Base-by-base conservation (phyloP, 2,329 filamentous ascomycete genomes). In the Ceratocystis alfenasii region DNA sequence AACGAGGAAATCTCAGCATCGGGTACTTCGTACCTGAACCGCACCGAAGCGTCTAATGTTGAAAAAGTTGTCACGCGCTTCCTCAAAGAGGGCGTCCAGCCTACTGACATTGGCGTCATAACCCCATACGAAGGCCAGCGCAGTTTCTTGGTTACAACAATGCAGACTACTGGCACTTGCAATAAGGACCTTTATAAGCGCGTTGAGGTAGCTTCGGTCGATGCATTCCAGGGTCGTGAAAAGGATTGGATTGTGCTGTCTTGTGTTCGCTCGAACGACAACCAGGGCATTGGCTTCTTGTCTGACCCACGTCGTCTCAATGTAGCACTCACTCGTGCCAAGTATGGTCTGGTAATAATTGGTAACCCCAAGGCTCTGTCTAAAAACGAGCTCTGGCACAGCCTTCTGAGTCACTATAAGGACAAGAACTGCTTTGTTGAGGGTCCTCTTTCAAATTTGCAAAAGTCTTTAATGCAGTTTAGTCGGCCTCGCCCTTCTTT, bases 161-260 rank as follows among this genome's bases (percentile, higher is more conserved):
- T 99, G 93, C 94, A 99, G 77, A 91, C 93, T 69, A 94, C 89
- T 12, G 94, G 94, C 64, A 95, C 90, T 0, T 96, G 95, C 80
- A 96, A 95, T 79, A 99, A 99, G 78, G 94, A 99, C 74, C 85
- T 88, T 72, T 99, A 99, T 81, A 97, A 97, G 78, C 93, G 97
- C 73, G 93, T 99, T 28, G 94, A 99, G 75, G 94, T 99, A 50
- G 94, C 94, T 3, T 97, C 93, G 0, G 94, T 99, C 46, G 94
- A 99, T 79, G 94, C 94, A 22, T 99, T 99, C 82, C 94, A 99
- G 74, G 94, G 94, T 64, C 88, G 94, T 79, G 94, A 99, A 78
- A 99, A 99, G 78, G 94, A 99, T 74, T 99, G 96, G 73, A 99
- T 99, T 72, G 92, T 99, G 48, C 81, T 99, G 41, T 97, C 94